Conservation (phyloP, 2,329 filamentous ascomycete genomes). For the Iodosphaeria phyllophila region DNA sequence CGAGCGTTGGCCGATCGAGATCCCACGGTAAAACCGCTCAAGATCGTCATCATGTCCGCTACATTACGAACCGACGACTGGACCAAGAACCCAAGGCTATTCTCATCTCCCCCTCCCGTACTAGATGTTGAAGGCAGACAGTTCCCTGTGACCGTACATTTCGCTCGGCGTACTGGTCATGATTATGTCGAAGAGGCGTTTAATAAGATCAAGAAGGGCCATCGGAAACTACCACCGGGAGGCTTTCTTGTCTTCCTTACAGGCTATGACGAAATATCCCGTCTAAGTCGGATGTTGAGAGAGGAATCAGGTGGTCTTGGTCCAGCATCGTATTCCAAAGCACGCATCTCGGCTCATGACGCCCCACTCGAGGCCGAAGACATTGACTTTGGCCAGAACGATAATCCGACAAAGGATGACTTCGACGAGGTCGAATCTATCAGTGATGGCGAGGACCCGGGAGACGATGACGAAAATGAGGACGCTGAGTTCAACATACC, state of each 20-base stretch:
- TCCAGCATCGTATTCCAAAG: slow-evolving; percentile 40
- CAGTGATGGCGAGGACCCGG: slow-evolving; percentile 37
- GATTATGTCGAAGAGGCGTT: slow-evolving; percentile 89
- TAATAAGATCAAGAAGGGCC: slow-evolving; percentile 69
- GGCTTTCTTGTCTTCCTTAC: slow-evolving; percentile 90
- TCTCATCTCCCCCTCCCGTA: slow-evolving; percentile 61
- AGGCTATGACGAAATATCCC: slow-evolving; percentile 76
- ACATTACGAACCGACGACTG: slow-evolving; percentile 84
- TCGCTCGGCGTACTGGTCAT: slow-evolving; percentile 60
- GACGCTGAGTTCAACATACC: slow-evolving; percentile 49
- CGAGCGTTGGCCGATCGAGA: slow-evolving; percentile 58
- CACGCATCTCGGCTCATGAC: slow-evolving; percentile 59
- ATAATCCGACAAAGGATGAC: slow-evolving; percentile 51
- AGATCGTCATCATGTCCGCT: slow-evolving; percentile 95
- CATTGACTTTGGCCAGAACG: slow-evolving; percentile 56
- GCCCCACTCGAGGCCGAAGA: slow-evolving; percentile 72
- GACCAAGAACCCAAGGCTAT: slow-evolving; percentile 65
- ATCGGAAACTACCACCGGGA: slow-evolving; percentile 75
- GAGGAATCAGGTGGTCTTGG: slow-evolving; percentile 41
- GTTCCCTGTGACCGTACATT: slow-evolving; percentile 78
- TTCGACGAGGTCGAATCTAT: slow-evolving; percentile 27
- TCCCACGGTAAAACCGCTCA: slow-evolving; percentile 55
- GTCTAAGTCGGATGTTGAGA: slow-evolving; percentile 64
- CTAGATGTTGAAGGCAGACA: slow-evolving; percentile 84
- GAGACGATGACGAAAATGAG: slow-evolving; percentile 42